Conservation (phyloP, 805 yeast species). For the Nakazawaea ernobii region DNA sequence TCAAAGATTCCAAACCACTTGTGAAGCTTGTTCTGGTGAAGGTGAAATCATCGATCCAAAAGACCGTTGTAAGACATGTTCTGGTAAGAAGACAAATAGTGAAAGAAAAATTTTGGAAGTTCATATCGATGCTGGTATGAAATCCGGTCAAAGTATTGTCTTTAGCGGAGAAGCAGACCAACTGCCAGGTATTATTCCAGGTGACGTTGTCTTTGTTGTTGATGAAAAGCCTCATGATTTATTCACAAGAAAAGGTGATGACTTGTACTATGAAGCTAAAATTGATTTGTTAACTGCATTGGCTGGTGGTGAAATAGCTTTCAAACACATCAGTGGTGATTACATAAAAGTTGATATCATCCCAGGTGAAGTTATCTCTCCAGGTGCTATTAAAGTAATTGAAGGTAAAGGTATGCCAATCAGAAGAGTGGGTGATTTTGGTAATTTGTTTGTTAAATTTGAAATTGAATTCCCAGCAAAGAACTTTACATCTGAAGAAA, state of each 20-base stretch:
- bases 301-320: slow-evolving; percentile 89
- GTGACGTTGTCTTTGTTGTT: slow-evolving; percentile 90
- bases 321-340: slow-evolving; percentile 90
- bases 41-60: slow-evolving; percentile 85
- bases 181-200: slow-evolving; percentile 90
- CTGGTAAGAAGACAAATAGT: slow-evolving; percentile 78
- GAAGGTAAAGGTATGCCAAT: slow-evolving; percentile 98
- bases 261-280: slow-evolving; percentile 78
- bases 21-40: slow-evolving; percentile 88
- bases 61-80: slow-evolving; percentile 83
- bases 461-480: slow-evolving; percentile 81
- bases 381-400: slow-evolving; percentile 74
- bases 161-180: slow-evolving; percentile 98
- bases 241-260: slow-evolving; percentile 86
- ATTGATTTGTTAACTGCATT: slow-evolving; percentile 90
- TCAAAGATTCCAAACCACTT: slow-evolving; percentile 92
- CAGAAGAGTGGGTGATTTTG: slow-evolving; percentile 79
- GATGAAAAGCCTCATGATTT: slow-evolving; percentile 83
- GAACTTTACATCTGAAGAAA: slow-evolving; percentile 69
- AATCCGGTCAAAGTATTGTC: slow-evolving; percentile 82
- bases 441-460: slow-evolving; percentile 83
- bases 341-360: slow-evolving; percentile 75
- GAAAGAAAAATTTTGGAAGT: slow-evolving; percentile 95
- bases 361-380: slow-evolving; percentile 91
- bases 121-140: slow-evolving; percentile 96